Base-by-base conservation (phyloP, 2,329 filamentous ascomycete species). In the Sodiomyces alkalinus region DNA sequence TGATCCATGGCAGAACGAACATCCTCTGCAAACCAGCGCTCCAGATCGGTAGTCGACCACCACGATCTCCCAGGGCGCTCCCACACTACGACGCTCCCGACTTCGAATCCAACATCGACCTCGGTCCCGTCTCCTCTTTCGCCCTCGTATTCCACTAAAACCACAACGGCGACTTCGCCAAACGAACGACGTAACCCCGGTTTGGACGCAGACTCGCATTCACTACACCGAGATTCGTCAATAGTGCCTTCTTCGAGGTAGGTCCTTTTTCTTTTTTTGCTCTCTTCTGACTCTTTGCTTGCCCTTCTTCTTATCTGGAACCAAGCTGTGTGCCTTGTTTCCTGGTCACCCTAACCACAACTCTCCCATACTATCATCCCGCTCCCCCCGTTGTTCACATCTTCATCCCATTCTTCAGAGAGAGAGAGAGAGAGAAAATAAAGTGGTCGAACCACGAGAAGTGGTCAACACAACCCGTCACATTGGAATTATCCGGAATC, bases 1-100 rank as follows among this genome's bases (percentile, higher is more conserved):
- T 73, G 71, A 68, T 68, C 62, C 64, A 73, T 73, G 68, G 68
- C 68, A 70, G 67, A 72, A 64, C 67, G 60, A 70, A 72, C 54
- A 53, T 31, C 31, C 47, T 46, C 49, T 53, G 53, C 54, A 55
- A 58, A 53, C 43, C 48, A 49, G 56, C 58, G 58, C 53, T 55
- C 56, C 49, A 53, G 56, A 61, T 58, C 58, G 58, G 56, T 52
- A 62, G 56, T 58, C 55, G 61, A 68, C 53, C 62, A n/a, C n/a
- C n/a, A 64, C 62, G 58, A 65, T 46, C 42, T 45, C 33, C 39
- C 47, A 57, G 56, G 56, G 60, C 62, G 56, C 58, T 59, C 60
- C 53, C 58, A 58, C 44, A 51, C 55, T 41, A 42, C 51, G 42
- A 24, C 22, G 5, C n/a, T n/a, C n/a, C n/a, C n/a, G n/a, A n/a